phyloP scores from a whole-genome alignment of 2,329 filamentous ascomycete species.

The Atkinsonella texensis region DNA sequence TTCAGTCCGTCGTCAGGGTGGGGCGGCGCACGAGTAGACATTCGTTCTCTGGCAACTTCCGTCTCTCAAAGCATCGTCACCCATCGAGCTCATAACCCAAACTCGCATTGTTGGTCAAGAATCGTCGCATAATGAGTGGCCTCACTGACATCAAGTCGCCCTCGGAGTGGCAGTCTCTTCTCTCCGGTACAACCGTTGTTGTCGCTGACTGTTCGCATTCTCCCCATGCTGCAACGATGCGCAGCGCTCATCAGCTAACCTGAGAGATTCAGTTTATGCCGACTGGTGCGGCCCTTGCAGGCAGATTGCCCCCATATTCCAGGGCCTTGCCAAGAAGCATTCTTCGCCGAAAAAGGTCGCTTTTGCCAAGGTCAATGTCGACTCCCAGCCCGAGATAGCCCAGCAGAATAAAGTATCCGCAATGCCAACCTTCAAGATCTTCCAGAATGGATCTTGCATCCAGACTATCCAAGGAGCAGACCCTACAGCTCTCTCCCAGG shows the following conservation, averaged over 20 bases:
- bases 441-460: slow-evolving; percentile 60
- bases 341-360: slow-evolving; percentile 12
- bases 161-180: slow-evolving; percentile 58
- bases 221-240: background rate
- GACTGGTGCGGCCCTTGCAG: slow-evolving; percentile 40
- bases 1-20: too few species aligned
- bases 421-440: slow-evolving; percentile 92
- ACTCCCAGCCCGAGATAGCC: slow-evolving; percentile 23
- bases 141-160: slow-evolving; percentile 49
- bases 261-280: slow-evolving; percentile 61
- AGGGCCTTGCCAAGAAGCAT: slow-evolving; percentile 33
- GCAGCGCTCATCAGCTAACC: background rate
- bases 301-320: slow-evolving; percentile 33
- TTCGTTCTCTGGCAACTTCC: too few species aligned
- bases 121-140: slow-evolving; percentile 26
- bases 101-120: background rate
- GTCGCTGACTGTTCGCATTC: slow-evolving; percentile 72
- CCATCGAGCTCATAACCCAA: background rate
- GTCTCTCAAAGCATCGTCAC: too few species aligned
- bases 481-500: slow-evolving; percentile 59
- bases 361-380: slow-evolving; percentile 14
- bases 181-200: slow-evolving; percentile 65
- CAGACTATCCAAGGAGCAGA: slow-evolving; percentile 76
- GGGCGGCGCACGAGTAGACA: too few species aligned
- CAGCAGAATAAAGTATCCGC: slow-evolving; percentile 67